Percentiles rank a stretch among this genome's conserved stretches.
phyloP scores from a whole-genome alignment of 495 filamentous ascomycete genomes.

The Staphylotrichum tortipilum region DNA sequence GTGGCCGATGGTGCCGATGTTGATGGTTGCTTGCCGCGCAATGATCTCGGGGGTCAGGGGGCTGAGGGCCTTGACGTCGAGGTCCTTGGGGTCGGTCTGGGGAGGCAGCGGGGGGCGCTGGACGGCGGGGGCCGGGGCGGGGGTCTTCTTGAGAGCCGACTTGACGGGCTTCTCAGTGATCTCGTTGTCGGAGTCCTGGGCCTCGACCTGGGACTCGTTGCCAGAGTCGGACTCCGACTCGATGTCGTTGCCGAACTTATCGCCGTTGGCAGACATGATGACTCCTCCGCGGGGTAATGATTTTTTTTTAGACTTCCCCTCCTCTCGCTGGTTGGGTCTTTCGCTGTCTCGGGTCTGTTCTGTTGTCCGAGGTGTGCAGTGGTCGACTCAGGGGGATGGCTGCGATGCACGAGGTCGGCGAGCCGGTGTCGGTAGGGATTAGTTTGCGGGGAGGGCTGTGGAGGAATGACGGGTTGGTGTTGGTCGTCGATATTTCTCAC shows the following conservation, averaged over 20 bases:
- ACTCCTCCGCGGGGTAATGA: constrained; percentile 18
- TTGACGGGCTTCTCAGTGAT: constrained; percentile 35
- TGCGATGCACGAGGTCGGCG: constrained; percentile 1
- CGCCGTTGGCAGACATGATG: constrained; percentile 39
- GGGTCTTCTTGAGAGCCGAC: constrained; percentile 39
- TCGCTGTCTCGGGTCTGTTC: neutral
- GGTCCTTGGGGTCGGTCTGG: constrained; percentile 78
- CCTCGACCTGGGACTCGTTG: constrained; percentile 36
- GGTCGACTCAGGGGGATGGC: neutral
- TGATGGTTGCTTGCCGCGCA: constrained; percentile 93
- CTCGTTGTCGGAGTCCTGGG: constrained; percentile 31
- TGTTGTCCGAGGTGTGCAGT: neutral
- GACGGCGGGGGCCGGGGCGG: constrained; percentile 30
- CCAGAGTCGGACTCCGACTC: constrained; percentile 41
- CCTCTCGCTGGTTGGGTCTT: too few species aligned
- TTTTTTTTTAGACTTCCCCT: constrained; percentile 16
- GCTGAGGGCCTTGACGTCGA: constrained; percentile 68
- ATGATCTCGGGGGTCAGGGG: constrained; percentile 95
- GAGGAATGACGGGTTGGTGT: constrained; percentile 11
- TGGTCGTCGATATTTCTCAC: constrained; percentile 22
- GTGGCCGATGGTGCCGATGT: constrained; percentile 97
- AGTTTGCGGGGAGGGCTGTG: constrained; percentile 1
- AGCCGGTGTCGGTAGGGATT: constrained; percentile 4
- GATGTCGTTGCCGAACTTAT: constrained; percentile 41
- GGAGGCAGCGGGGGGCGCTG: constrained; percentile 58